Evolutionary conservation across 768 basidiomycete genomes (phyloP), one percentile per base, ranked within the genome.

Genomic region (Termitomyces bulborhizus): DNA sequence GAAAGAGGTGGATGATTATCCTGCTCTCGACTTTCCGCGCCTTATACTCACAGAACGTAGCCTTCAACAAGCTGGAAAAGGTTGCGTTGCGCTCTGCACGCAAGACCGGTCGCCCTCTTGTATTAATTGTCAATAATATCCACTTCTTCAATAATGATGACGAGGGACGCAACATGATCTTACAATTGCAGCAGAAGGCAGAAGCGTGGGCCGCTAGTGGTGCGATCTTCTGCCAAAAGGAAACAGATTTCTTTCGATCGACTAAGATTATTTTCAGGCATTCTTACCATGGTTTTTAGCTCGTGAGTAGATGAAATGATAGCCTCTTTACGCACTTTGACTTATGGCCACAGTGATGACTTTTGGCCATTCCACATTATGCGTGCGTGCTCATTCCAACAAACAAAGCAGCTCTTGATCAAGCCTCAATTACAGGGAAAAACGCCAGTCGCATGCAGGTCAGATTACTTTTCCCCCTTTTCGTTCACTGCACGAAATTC

Each of bases 131-230:
- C 65, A 92, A 92, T 71, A 93, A 93, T 67, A 70, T 84, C 4
- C 85, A 89, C 60, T 79, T 78, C 64, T 85, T 88, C 68, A 79
- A 84, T 55, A 88, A 92, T 60, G 82, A 91, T 59, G 87, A 88
- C 9, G 83, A 82, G 27, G 91, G 92, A 0, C 76, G 78, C 58
- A 81, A 86, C 41, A 81, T 94, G 72, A 73, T 97, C n/a, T 71
- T 93, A 53, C 90, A 92, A 62, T 76, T 94, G 16, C 93, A 94
- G 65, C 90, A 90, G 64, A 79, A 84, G 53, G 93, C 90, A 5
- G 93, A 94, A 66, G 71, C 85, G 6, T 95, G 94, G 91, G 84
- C 88, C 5, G 85, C 88, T 11, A 83, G 86, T 67, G 82, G 89
- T 86, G 58, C 60, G 79, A 66, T 41, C 31, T 50, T 49, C 1